A percentile compares a stretch with the other conserved stretches of the same genome.
Evolutionary conservation across 306 rosid species (phyloP).

Genomic region (Canavalia gladiata): DNA sequence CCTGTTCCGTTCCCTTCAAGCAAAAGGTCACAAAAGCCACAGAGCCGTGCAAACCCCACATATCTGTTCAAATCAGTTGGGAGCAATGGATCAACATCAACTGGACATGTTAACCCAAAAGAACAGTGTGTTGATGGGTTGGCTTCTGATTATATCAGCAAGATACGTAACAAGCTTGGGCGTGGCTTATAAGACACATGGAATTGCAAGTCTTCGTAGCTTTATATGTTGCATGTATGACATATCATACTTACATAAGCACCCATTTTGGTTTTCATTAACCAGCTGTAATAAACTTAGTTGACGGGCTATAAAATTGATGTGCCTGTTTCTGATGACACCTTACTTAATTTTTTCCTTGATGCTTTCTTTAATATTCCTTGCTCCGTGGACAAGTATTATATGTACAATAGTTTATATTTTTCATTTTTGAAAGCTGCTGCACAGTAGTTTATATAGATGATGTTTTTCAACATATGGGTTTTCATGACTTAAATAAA

Average conservation of each 20-base stretch:
- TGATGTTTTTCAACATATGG: constrained; percentile 8
- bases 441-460: not conserved
- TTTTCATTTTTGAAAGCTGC: too few species aligned
- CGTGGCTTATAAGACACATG: constrained; percentile 45
- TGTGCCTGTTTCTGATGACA: constrained; percentile 26
- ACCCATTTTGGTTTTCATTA: constrained; percentile 35
- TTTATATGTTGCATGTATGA: not conserved
- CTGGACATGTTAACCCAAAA: constrained; percentile 36
- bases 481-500: constrained; percentile 16
- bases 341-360: constrained; percentile 23
- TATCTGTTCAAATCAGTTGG: constrained; percentile 54
- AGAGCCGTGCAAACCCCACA: constrained; percentile 53
- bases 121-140: constrained; percentile 64
- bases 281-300: constrained; percentile 34
- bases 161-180: constrained; percentile 60
- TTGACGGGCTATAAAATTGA: not conserved
- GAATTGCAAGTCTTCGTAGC: not conserved
- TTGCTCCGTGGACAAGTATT: constrained; percentile 45
- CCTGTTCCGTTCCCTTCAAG: constrained; percentile 38
- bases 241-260: not conserved
- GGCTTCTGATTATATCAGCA: constrained; percentile 67
- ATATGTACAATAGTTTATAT: not conserved
- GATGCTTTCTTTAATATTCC: constrained; percentile 50
- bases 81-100: constrained; percentile 37
- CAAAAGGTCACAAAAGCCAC: constrained; percentile 59